These are phyloP conservation scores for Colletotrichum ledebouriae DNA, from an alignment of 2,329 filamentous ascomycete genomes.

Conservation along the genomic window DNA sequence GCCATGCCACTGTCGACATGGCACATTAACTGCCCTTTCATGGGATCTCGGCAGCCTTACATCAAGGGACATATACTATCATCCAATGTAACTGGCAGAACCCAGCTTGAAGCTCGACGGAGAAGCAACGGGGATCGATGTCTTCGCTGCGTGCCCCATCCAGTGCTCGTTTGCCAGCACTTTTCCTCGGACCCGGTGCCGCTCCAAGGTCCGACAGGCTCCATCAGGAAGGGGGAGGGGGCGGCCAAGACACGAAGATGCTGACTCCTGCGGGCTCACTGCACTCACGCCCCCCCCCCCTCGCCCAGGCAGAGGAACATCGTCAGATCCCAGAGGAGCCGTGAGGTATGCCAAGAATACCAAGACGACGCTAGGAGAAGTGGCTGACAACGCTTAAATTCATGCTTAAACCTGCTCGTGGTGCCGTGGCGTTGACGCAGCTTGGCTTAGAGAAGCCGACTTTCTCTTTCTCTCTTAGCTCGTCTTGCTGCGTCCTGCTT, in stretches of 20 bases:
- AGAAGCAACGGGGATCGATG: conserved; percentile 3
- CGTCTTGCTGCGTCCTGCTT: background rate
- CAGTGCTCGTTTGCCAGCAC: conserved; percentile 16
- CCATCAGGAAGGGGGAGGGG: conserved; percentile 33
- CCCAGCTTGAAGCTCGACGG: background rate
- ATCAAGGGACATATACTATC: background rate
- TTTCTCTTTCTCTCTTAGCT: too few relatives aligned
- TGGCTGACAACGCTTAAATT: conserved; percentile 65
- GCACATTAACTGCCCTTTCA: background rate
- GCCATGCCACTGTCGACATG: too few relatives aligned
- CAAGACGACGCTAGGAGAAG: conserved; percentile 43
- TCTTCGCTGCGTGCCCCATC: too few relatives aligned
- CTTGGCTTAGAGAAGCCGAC: background rate
- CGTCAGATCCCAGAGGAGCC: conserved; percentile 41
- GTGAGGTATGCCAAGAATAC: conserved; percentile 55
- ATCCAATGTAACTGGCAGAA: background rate
- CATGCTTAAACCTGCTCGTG: conserved; percentile 59
- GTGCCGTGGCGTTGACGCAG: conserved; percentile 33
- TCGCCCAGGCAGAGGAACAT: conserved; percentile 1
- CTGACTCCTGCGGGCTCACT: background rate
- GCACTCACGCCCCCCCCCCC: background rate
- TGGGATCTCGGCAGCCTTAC: background rate
- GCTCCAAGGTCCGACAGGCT: conserved; percentile 43
- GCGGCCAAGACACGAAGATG: background rate
- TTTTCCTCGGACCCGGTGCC: conserved; percentile 39